These are phyloP conservation scores for Eurotiales sp. DNA, from an alignment of 2,329 filamentous ascomycete species.

Conservation along the genomic window DNA sequence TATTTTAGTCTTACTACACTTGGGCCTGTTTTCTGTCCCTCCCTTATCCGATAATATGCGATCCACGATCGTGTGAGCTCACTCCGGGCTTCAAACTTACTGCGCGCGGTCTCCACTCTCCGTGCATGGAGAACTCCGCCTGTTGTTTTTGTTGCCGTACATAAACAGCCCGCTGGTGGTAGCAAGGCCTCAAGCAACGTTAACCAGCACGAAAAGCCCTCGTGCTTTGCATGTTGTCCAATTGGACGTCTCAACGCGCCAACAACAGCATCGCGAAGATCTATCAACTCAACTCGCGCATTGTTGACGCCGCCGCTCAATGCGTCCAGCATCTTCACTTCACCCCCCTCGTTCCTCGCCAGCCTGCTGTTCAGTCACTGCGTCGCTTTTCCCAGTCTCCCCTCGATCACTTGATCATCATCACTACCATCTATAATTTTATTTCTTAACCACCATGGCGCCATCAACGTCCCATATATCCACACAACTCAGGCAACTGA, in stretches of 20 bases:
- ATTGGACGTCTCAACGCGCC: no score
- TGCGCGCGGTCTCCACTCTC: slow-evolving; percentile 11
- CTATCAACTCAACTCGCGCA: slow-evolving; percentile 1
- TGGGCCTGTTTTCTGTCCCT: neutral
- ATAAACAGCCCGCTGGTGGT: neutral
- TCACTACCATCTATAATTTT: neutral
- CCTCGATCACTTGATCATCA: no score
- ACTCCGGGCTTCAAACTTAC: slow-evolving; percentile 5
- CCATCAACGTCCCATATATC: slow-evolving; percentile 53
- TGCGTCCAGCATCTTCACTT: slow-evolving; percentile 5
- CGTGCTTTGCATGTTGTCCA: no score
- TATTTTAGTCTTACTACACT: slow-evolving; percentile 6
- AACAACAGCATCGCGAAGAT: neutral
- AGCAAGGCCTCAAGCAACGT: neutral
- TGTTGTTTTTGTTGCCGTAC: slow-evolving; percentile 8
- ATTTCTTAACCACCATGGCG: slow-evolving; percentile 48
- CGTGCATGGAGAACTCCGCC: slow-evolving; percentile 11
- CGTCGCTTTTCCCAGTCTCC: neutral
- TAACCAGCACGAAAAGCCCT: no score
- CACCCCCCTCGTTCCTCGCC: slow-evolving; percentile 1
- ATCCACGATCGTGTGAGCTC: slow-evolving; percentile 8
- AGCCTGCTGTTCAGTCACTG: neutral
- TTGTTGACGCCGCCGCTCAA: slow-evolving; percentile 8
- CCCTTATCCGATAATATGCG: slow-evolving; percentile 5
- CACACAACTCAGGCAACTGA: slow-evolving; percentile 60